Base-by-base conservation (phyloP, 2,329 filamentous ascomycete genomes). In the Pestalotiopsis sp. region DNA sequence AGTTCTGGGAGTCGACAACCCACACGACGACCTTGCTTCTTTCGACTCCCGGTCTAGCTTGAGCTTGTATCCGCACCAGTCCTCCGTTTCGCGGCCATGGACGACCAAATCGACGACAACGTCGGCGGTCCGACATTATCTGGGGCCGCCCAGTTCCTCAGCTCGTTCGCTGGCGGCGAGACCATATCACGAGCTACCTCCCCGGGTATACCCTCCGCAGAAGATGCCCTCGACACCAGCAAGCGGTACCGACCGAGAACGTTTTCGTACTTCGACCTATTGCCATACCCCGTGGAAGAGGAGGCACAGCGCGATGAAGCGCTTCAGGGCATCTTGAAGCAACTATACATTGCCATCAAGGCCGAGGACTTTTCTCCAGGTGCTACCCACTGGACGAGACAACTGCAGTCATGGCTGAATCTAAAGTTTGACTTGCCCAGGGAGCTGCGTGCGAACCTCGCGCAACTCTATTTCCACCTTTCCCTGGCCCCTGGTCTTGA, bases 391-490 rank as follows among this genome's bases (percentile, higher is more conserved):
- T 99, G 96, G 96, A 98, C 96, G 17, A 91, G 95, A 73, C 96
- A 99, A 87, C 91, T 99, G 62, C 90, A 95, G 78, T 93, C 92
- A 81, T 99, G 97, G 96, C 86, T 99, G 73, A 93, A 92, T 67
- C 90, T 99, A 81, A 99, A 99, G 85, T 99, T 99, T 78, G 95
- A 99, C 82, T 94, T 97, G 78, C 93, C 94, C 62, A 90, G 93
- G 75, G 91, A 92, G 78, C 90, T 95, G 73, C 89, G 97, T 69
- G 90, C 94, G 63, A 93, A 90, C 80, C 88, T 99, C 38, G 93
- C 96, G 38, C 93, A 92, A 82, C 86, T 99, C 49, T 99, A 98
- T 83, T 99, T 97, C 82, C 94, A 97, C 82, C 91, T 99, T 69
- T 88, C 94, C 4, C 86, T 99, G 70, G 93, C 96, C 36, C 96